Evolutionary conservation across 345 rosid species (phyloP).

Genomic region (Syzygium grande): DNA sequence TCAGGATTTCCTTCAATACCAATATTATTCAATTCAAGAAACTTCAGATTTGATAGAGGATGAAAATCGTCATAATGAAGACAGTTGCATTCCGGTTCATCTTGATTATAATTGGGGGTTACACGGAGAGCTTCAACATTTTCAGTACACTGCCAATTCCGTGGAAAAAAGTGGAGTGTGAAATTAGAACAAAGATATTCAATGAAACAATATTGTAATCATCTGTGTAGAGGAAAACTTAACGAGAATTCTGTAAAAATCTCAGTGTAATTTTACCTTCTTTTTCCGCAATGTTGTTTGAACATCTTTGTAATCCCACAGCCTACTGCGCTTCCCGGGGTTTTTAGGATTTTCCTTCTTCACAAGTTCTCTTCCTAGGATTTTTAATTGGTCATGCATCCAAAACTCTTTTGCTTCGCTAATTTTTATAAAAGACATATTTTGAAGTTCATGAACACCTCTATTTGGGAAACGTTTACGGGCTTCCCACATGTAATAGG

Average conservation of each 20-base stretch:
- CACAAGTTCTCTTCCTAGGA: neutral
- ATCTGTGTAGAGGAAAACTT: no score
- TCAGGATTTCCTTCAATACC: neutral
- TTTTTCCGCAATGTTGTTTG: accelerated
- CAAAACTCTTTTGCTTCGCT: neutral
- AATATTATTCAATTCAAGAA: neutral
- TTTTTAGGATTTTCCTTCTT: neutral
- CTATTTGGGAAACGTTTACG: neutral
- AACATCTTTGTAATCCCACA: neutral
- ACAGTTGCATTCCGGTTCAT: accelerated
- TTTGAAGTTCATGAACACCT: neutral
- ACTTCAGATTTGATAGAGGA: neutral
- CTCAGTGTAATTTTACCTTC: neutral
- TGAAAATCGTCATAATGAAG: neutral
- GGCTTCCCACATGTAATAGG: neutral
- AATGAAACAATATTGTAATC: neutral
- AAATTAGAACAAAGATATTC: neutral
- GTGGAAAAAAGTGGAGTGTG: neutral
- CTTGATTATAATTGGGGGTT: accelerated
- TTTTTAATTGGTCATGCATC: neutral
- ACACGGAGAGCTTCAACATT: neutral
- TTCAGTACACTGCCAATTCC: neutral
- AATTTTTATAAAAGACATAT: neutral
- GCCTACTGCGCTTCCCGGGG: accelerated
- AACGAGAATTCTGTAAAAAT: neutral